Conservation (phyloP, 352 stramenopile genomes). For the Lagenidium giganteum region DNA sequence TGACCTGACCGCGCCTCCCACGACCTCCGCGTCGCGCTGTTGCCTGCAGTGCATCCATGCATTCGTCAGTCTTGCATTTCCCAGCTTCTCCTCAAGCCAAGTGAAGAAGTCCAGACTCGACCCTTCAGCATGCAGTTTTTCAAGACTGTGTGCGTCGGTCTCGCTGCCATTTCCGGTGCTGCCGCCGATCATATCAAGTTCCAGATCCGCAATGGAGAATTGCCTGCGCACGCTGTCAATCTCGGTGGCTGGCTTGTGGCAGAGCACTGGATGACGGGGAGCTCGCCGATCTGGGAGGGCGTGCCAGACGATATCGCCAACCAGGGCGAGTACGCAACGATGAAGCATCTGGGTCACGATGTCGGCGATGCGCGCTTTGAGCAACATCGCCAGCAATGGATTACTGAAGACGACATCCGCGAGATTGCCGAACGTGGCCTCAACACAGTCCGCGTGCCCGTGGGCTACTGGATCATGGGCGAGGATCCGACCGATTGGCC, state of each 20-base stretch:
- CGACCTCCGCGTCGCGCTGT: no score
- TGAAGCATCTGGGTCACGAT: constrained; percentile 10
- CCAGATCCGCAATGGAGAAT: constrained; percentile 1
- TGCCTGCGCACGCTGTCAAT: constrained; percentile 40
- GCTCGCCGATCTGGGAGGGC: constrained; percentile 55
- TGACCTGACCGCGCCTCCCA: no score
- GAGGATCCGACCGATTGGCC: constrained; percentile 15
- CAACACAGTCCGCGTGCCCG: constrained; percentile 53
- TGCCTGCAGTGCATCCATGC: no score
- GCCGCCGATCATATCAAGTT: constrained; percentile 1
- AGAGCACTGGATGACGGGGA: constrained; percentile 58
- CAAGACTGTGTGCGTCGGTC: no score
- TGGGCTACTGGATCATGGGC: constrained; percentile 53
- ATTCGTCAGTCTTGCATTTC: no score
- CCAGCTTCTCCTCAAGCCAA: no score
- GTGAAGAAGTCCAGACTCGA: no score
- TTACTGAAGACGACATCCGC: constrained; percentile 31
- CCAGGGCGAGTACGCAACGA: constrained; percentile 19
- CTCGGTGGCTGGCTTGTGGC: constrained; percentile 59
- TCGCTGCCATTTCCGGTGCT: no score
- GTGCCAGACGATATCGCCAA: constrained; percentile 21
- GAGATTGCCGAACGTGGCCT: constrained; percentile 28
- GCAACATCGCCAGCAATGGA: constrained; percentile 13
- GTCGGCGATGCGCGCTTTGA: constrained; percentile 10
- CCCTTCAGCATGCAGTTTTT: no score